phyloP scores from a whole-genome alignment of 352 stramenopile genomes.

The Ophiocytium majus region DNA sequence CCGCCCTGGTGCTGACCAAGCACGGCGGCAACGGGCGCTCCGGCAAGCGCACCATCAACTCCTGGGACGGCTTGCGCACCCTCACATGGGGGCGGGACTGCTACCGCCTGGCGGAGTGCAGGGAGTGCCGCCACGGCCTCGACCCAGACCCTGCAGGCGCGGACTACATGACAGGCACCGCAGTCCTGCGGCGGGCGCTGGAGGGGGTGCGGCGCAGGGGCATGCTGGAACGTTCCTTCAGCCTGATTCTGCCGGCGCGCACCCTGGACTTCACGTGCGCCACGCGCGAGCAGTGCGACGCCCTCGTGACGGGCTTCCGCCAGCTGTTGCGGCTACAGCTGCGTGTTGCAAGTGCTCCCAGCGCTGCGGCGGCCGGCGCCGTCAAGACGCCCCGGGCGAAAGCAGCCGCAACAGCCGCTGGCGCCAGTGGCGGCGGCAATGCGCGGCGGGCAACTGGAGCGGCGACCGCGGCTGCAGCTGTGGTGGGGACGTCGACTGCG shows the following conservation, averaged over 20 bases:
- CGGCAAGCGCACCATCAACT: background rate
- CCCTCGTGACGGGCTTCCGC: background rate
- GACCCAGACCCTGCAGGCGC: background rate
- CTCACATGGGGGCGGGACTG: background rate
- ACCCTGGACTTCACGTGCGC: background rate
- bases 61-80: background rate
- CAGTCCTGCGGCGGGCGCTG: background rate
- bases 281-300: background rate
- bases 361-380: too few species aligned
- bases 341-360: background rate
- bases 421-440: background rate
- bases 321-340: background rate
- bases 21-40: background rate
- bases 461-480: constrained; percentile 7
- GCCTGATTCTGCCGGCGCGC: background rate
- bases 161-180: background rate
- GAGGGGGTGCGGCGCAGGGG: too few species aligned
- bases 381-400: too few species aligned
- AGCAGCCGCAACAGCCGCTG: background rate
- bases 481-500: background rate
- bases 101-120: background rate
- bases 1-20: background rate
- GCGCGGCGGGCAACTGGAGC: background rate
- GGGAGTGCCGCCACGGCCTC: background rate
- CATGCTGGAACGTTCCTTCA: background rate